Percentiles rank a stretch among this genome's conserved stretches.
phyloP scores from a whole-genome alignment of 495 filamentous ascomycete species.

The Staphylotrichum longicolle region DNA sequence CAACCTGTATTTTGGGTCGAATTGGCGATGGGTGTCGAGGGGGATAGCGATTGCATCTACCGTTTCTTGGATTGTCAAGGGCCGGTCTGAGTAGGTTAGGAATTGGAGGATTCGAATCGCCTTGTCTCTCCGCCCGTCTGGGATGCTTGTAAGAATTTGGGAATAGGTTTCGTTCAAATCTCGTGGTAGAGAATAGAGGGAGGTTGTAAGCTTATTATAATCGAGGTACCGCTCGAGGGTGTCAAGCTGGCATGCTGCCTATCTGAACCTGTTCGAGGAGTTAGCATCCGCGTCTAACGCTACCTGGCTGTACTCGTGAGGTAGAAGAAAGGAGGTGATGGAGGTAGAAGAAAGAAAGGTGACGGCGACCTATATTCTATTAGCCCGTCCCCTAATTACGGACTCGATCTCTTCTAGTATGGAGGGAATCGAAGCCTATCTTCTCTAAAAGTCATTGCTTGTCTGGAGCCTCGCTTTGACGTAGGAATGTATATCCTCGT shows the following conservation, averaged over 20 bases:
- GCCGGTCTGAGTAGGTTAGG: conserved; percentile 3
- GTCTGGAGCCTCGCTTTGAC: not conserved
- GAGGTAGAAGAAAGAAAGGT: not conserved
- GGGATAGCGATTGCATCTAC: not conserved
- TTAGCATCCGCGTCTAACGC: not conserved
- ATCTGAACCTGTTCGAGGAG: conserved; percentile 1
- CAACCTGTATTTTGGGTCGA: conserved; percentile 1
- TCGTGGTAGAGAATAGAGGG: not conserved
- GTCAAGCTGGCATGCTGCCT: conserved; percentile 3
- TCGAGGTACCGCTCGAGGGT: conserved; percentile 2
- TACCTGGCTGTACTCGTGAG: not conserved
- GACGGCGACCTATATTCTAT: not conserved
- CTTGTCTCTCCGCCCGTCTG: conserved; percentile 1
- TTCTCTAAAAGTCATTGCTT: not conserved
- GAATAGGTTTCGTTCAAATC: conserved; percentile 5
- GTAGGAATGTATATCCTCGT: conserved; percentile 4
- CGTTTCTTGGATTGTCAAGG: not conserved
- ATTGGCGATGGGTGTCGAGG: not conserved
- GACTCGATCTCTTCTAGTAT: not conserved
- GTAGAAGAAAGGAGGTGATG: not conserved
- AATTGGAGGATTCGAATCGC: conserved; percentile 4
- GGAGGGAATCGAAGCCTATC: not conserved
- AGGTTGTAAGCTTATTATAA: not conserved
- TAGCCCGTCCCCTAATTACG: not conserved
- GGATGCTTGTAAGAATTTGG: conserved; percentile 1